Conservation (phyloP, 2,329 filamentous ascomycete species). For the Setomelanomma holmii region DNA sequence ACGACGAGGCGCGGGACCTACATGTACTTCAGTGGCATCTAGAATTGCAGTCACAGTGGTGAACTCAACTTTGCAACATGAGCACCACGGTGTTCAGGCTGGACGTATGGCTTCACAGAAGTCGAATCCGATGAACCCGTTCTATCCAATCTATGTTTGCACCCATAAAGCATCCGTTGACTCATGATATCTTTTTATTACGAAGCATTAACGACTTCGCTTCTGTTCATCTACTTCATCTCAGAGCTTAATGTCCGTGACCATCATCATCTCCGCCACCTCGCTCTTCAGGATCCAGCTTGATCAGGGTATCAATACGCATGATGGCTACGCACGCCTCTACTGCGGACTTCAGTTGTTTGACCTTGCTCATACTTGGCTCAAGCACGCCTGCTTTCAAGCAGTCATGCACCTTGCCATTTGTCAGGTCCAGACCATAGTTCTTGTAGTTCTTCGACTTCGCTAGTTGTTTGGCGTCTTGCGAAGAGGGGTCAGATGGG, state of each 20-base stretch:
- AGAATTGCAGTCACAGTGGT: too few relatives aligned
- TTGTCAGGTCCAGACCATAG: slow-evolving; percentile 90
- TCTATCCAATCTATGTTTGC: too few relatives aligned
- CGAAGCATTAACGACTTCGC: neutral
- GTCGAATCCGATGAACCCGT: too few relatives aligned
- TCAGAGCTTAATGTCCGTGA: slow-evolving; percentile 72
- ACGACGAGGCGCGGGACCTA: too few relatives aligned
- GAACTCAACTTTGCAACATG: too few relatives aligned
- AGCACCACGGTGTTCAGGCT: too few relatives aligned
- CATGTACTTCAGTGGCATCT: too few relatives aligned
- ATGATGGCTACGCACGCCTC: slow-evolving; percentile 99
- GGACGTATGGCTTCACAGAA: too few relatives aligned
- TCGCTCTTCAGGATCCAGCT: slow-evolving; percentile 89
- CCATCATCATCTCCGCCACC: slow-evolving; percentile 77
- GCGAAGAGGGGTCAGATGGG: slow-evolving; percentile 69
- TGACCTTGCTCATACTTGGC: slow-evolving; percentile 97
- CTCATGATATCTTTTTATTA: neutral
- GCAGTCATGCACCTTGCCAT: slow-evolving; percentile 90
- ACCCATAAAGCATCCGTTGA: too few relatives aligned
- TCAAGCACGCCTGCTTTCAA: slow-evolving; percentile 95
- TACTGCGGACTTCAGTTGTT: slow-evolving; percentile 97
- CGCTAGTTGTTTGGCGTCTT: slow-evolving; percentile 87
- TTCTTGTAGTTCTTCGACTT: slow-evolving; percentile 99
- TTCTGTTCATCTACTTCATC: neutral
- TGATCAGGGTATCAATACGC: slow-evolving; percentile 98